Evolutionary conservation across 148 eudicot species (phyloP), one percentile per base, ranked within the genome.

Genomic region (Hydrangea macrophylla): DNA sequence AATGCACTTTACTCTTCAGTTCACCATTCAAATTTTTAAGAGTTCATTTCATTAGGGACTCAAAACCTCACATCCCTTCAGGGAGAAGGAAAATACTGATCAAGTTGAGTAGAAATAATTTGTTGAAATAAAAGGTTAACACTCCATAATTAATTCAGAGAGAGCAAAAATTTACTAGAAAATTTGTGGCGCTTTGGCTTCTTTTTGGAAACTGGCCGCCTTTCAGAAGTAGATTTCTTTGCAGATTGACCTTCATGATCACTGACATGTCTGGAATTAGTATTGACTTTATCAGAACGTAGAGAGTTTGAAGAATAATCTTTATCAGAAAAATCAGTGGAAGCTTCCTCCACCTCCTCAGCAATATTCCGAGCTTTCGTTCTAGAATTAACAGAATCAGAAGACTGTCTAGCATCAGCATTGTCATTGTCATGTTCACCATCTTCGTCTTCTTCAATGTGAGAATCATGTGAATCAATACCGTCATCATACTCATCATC

Each of bases 401-500:
- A 73, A 45, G 76, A 72, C 36, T 67, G 77, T 69, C 58, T 71
- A 68, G 22, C 70, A 62, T 84, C 82, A 62, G 62, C 72, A 62
- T 65, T 60, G 55, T 75, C 77, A 23, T 73, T 67, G 55, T 75
- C 84, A 73, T 77, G 76, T 25, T 66, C 68, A 76, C 27, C 25
- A 27, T 79, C 73, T 55, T 80, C 90, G 85, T 81, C 78, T 20
- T 85, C 96, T 28, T 83, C 95, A 25, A 63, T 61, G 61, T 58
- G 85, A 66, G 78, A 70, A 75, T 93, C 98, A 78, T 82, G 86
- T 35, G 79, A 73, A 82, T 85, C 97, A 75, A 91, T 88, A 32
- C 86, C 96, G 70, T 94, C 97, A 72, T 94, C 96, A 82, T 90
- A 94, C 71, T 84, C 97, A 74, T 91, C 99, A 75, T 85, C 95